Evolutionary conservation across 768 basidiomycete species (phyloP), one percentile per base, ranked within the genome.

Genomic region (Rhodosporidiobolus odoratus): DNA sequence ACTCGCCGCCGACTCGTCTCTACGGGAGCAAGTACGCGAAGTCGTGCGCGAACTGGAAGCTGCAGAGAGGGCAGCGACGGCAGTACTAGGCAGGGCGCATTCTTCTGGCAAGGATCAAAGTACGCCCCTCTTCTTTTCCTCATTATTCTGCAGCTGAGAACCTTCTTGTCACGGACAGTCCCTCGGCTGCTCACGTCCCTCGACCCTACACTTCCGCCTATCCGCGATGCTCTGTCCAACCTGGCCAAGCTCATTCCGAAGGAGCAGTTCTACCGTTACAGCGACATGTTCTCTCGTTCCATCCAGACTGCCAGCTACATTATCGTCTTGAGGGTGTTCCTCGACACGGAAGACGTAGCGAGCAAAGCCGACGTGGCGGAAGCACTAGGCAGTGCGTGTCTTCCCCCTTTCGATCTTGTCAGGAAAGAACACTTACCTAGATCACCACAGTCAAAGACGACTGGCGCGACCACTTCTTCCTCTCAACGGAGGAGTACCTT

Each of bases 401-500:
- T 4, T 34, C 6, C 25, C 38, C 25, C 15, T 7, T 23, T 19
- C 40, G 30, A 7, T n/a, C 2, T 21, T 17, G 56, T n/a, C 21
- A 5, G 17, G 25, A 5, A 34, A 25, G n/a, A 16, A 4, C 21
- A 23, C 32, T 27, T 5, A 21, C 15, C 52, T 13, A 45, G 19
- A 4, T 7, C 48, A 41, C 32, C 47, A n/a, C 58, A 80, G 80
- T 81, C 62, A 63, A 78, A 48, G 65, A 71, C 5, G 77, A 77
- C 17, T 78, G 76, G 71, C 61, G 69, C 2, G 78, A 78, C 43
- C 75, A 78, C 27, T 59, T 82, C 56, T 76, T 78, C 47, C 73
- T 82, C 16, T 76, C 78, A 4, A 80, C 81, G 3, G 82, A 82
- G 58, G 82, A 82, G 58, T 82, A 82, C 72, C 77, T 82, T 10